A percentile compares a stretch with the other conserved stretches of the same genome.
These are phyloP conservation scores for Cardiospermum halicacabum DNA, from an alignment of 345 rosid species.

Conservation along the genomic window DNA sequence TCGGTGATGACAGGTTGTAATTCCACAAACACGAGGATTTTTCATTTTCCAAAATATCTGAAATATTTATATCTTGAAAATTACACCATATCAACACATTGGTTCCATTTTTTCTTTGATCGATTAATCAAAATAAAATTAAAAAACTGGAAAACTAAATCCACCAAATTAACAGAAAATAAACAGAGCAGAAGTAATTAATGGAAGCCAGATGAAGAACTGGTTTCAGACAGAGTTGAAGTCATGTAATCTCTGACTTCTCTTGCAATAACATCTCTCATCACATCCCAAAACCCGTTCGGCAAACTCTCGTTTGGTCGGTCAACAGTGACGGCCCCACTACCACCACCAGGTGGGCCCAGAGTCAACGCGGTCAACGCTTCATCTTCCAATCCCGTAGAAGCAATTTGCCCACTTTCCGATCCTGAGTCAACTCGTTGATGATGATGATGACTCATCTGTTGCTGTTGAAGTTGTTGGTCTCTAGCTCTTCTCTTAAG, in stretches of 20 bases:
- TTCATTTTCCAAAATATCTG: background rate
- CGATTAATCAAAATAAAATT: background rate
- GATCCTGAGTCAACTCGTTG: constrained; percentile 10
- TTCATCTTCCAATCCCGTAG: constrained; percentile 36
- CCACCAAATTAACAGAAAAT: background rate
- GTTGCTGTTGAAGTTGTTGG: constrained; percentile 8
- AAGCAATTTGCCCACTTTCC: background rate
- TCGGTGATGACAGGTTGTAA: constrained; percentile 15
- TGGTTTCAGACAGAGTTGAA: constrained; percentile 28
- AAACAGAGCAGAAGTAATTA: too few species aligned
- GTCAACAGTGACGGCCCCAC: constrained; percentile 11
- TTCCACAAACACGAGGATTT: background rate
- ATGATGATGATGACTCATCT: constrained; percentile 1
- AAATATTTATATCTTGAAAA: background rate
- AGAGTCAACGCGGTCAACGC: constrained; percentile 61
- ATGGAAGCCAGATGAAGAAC: constrained; percentile 27
- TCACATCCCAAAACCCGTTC: constrained; percentile 58
- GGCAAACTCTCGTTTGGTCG: constrained; percentile 30
- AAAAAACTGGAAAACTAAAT: background rate
- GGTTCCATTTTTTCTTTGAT: background rate
- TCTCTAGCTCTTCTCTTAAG: constrained; percentile 44
- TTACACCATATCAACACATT: constrained; percentile 3
- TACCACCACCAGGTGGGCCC: constrained; percentile 53
- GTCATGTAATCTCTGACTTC: constrained; percentile 60
- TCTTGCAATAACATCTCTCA: constrained; percentile 62